Conservation (phyloP, 768 basidiomycete species). For the Macrolepiota dolichaula region DNA sequence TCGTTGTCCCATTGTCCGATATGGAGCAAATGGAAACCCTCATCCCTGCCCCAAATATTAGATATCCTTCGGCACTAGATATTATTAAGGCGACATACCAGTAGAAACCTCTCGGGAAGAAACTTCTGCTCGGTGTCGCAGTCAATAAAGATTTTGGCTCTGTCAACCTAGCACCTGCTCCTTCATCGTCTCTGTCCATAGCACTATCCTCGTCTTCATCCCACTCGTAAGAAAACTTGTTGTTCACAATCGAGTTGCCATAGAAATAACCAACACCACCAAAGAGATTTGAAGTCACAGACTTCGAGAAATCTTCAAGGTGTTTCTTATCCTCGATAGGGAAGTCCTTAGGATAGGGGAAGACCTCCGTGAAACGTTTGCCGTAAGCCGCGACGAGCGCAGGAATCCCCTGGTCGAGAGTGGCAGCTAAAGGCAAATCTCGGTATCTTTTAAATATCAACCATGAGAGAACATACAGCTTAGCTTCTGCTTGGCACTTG, state of each 20-base stretch:
- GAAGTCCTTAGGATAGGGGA: conserved; percentile 65
- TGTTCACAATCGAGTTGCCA: conserved; percentile 84
- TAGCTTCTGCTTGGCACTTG: conserved; percentile 59
- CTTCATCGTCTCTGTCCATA: conserved; percentile 32
- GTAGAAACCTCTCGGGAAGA: conserved; percentile 97
- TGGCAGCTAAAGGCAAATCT: conserved; percentile 41
- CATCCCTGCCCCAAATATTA: conserved; percentile 60
- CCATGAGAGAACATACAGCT: conserved; percentile 44
- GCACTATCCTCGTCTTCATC: conserved; percentile 59
- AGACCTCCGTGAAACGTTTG: conserved; percentile 61
- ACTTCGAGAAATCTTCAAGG: conserved; percentile 76
- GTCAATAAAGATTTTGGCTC: conserved; percentile 79
- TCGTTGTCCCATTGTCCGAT: conserved; percentile 94
- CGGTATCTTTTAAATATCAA: not conserved
- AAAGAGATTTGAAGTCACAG: conserved; percentile 85
- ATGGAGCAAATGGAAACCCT: conserved; percentile 92
- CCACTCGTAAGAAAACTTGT: conserved; percentile 86
- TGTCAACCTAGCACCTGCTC: conserved; percentile 61
- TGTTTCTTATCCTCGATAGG: conserved; percentile 41
- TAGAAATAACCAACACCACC: conserved; percentile 96
- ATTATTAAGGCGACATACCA: conserved; percentile 49
- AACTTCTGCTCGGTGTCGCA: conserved; percentile 92
- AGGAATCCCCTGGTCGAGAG: conserved; percentile 67
- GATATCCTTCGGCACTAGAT: conserved; percentile 9
- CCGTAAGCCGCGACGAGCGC: conserved; percentile 60